Base-by-base conservation (phyloP, 2,329 filamentous ascomycete species). In the Paraconiothyrium brasiliense region DNA sequence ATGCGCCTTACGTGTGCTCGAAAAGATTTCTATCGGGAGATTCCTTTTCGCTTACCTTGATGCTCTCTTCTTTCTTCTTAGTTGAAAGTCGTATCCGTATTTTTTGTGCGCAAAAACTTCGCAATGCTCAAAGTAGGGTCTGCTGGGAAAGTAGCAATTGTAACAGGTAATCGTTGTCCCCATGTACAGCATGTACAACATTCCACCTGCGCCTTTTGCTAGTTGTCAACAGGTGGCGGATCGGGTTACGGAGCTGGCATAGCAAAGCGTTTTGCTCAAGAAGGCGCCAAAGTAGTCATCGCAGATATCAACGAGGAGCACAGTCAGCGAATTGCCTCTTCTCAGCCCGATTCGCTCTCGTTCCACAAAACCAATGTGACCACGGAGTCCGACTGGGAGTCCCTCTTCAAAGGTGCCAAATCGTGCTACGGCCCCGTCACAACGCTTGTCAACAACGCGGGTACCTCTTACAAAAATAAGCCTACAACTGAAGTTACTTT, bases 181-280 rank as follows among this genome's bases (percentile, higher is more conserved):
- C 35, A 20, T 20, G 1, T 11, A 39, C 9, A 27, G 20, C 13
- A 47, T 30, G 7, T 47, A 4, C 10, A 11, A 27, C 20, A 4
- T 27, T 11, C 44, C 16, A 11, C 9, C 20, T 4, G 4, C 9
- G 10, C 4, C 43, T 46, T 14, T 20, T 46, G 35, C 9, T 46
- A n/a, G 16, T 37, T 14, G 49, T 16, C 7, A 16, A 48, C 27
- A 43, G 47, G 57, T 34, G 13, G 57, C 11, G 24, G 86, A 84
- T 0, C 83, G 2, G 87, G 87, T 1, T 89, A 89, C 61, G 87
- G 87, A 59, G 84, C 82, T 61, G 85, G 83, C 47, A 88, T 88
- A 52, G 83, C 83, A 0, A 76, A 80, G 46, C 84, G 84, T 57
- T 88, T 88, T 70, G 78, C 82, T 10, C 71, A 89, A 72, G 87